Conservation (phyloP, 1,139 yeast genomes). For the Diutina pseudorugosa region DNA sequence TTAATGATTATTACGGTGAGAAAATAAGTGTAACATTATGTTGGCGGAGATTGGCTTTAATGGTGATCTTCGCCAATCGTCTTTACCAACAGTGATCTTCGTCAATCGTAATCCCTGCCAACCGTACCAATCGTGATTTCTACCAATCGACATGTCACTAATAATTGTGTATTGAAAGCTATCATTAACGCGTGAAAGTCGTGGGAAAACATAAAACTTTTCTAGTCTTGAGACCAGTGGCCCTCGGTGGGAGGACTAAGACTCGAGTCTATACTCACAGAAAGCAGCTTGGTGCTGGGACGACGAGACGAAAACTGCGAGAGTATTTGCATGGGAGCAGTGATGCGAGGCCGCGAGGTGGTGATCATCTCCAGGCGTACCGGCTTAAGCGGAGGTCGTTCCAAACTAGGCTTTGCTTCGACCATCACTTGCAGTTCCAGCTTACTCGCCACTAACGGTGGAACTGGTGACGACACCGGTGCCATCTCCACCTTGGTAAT, state of each 20-base stretch:
- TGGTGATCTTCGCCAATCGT: too few relatives aligned
- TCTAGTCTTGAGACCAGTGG: not conserved
- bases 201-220: too few relatives aligned
- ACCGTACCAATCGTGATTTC: too few relatives aligned
- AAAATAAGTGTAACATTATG: too few relatives aligned
- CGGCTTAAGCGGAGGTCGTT: not conserved
- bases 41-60: too few relatives aligned
- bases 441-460: not conserved
- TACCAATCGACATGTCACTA: too few relatives aligned
- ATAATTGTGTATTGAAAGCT: not conserved
- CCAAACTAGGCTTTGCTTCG: not conserved
- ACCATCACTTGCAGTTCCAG: constrained; percentile 1
- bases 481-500: too few relatives aligned
- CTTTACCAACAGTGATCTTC: too few relatives aligned
- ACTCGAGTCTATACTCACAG: not conserved
- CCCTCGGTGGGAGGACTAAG: not conserved
- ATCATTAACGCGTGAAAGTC: not conserved
- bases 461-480: not conserved
- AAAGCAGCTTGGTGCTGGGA: not conserved
- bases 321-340: not conserved
- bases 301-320: not conserved
- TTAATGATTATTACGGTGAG: too few relatives aligned
- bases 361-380: not conserved
- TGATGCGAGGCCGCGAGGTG: not conserved
- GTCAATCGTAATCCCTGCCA: too few relatives aligned